These are phyloP conservation scores for Stachybotrys echinatus DNA, from an alignment of 2,329 filamentous ascomycete species.

Conservation along the genomic window DNA sequence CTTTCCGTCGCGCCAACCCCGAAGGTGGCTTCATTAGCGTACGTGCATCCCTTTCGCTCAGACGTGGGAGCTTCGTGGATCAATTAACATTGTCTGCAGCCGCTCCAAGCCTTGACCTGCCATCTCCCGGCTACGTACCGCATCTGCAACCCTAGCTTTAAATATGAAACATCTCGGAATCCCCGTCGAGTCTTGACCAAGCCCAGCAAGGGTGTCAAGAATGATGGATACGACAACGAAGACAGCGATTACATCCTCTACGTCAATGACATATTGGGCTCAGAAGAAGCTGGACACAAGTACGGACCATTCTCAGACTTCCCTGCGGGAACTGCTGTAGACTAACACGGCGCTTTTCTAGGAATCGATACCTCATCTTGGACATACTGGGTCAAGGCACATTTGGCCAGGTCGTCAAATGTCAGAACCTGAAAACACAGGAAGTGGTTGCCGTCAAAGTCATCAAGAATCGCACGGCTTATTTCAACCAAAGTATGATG, in stretches of 20 bases:
- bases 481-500: slow-evolving; percentile 99
- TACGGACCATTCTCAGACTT: slow-evolving; percentile 34
- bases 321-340: neutral
- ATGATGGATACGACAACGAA: slow-evolving; percentile 98
- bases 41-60: slow-evolving; percentile 31
- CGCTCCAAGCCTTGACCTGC: slow-evolving; percentile 88
- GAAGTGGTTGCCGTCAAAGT: slow-evolving; percentile 99
- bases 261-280: slow-evolving; percentile 96
- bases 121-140: slow-evolving; percentile 93
- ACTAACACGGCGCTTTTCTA: slow-evolving; percentile 26
- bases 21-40: slow-evolving; percentile 98
- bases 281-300: slow-evolving; percentile 98
- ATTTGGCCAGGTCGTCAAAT: slow-evolving; percentile 98
- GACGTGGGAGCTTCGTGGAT: neutral
- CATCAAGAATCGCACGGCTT: slow-evolving; percentile 97
- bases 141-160: slow-evolving; percentile 96
- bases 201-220: slow-evolving; percentile 96
- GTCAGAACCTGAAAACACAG: slow-evolving; percentile 95
- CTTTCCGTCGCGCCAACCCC: slow-evolving; percentile 88
- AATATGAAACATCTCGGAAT: slow-evolving; percentile 97
- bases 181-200: slow-evolving; percentile 94
- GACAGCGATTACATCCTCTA: slow-evolving; percentile 99
- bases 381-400: slow-evolving; percentile 97
- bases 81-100: slow-evolving; percentile 43
- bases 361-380: slow-evolving; percentile 92